Conservation (phyloP, 305 asterid genomes). For the Salvia sclarea region DNA sequence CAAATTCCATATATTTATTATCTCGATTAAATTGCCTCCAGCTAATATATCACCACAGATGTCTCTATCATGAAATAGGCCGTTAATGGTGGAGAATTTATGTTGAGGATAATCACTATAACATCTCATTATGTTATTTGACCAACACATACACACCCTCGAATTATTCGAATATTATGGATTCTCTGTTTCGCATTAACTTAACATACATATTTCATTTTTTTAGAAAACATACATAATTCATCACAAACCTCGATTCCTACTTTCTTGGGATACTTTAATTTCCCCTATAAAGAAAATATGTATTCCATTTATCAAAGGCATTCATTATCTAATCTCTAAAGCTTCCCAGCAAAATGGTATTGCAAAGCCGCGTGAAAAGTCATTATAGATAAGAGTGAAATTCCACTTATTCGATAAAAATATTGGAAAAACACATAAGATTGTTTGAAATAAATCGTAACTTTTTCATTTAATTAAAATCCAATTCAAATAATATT, state of each 20-base stretch:
- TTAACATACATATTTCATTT: too few species aligned
- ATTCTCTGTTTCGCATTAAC: neutral
- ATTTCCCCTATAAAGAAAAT: too few species aligned
- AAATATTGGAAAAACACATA: too few species aligned
- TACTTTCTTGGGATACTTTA: neutral
- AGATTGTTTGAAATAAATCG: too few species aligned
- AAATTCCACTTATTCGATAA: too few species aligned
- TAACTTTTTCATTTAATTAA: too few species aligned
- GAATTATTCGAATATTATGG: neutral
- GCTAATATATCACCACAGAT: constrained; percentile 35
- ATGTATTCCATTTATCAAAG: too few species aligned
- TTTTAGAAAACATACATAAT: too few species aligned
- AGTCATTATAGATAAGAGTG: too few species aligned
- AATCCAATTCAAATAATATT: too few species aligned
- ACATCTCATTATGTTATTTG: neutral
- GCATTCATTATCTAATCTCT: neutral
- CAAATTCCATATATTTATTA: neutral
- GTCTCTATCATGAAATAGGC: constrained; percentile 34
- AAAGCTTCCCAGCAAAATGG: too few species aligned
- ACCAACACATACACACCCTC: neutral
- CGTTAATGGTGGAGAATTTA: constrained; percentile 33
- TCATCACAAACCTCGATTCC: neutral
- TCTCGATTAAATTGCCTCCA: constrained; percentile 23
- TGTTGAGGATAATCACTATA: constrained; percentile 2
- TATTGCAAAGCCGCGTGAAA: too few species aligned